Evolutionary conservation across 2,329 filamentous ascomycete species (phyloP).

Genomic region (Trichoderma endophyticum): DNA sequence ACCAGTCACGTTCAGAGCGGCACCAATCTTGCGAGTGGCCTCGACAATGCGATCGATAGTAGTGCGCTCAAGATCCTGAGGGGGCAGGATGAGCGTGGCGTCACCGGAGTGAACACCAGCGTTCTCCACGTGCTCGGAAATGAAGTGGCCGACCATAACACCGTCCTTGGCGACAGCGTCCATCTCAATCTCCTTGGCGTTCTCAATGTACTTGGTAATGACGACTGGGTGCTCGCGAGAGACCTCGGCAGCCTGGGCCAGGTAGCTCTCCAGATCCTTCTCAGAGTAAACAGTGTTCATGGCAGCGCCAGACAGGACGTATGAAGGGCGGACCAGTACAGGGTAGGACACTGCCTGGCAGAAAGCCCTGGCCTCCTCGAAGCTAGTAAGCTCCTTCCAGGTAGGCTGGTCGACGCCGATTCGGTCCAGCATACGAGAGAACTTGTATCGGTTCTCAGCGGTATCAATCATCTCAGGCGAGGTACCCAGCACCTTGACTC

Average conservation of each 20-base stretch:
- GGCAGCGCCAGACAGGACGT: slow-evolving; percentile 92
- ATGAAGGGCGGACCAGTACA: slow-evolving; percentile 91
- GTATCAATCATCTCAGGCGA: slow-evolving; percentile 99
- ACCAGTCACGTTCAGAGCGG: slow-evolving; percentile 90
- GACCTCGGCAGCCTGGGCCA: slow-evolving; percentile 88
- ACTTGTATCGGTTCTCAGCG: slow-evolving; percentile 97
- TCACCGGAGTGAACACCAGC: slow-evolving; percentile 98
- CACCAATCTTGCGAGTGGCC: slow-evolving; percentile 91
- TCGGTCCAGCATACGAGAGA: slow-evolving; percentile 94
- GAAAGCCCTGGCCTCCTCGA: slow-evolving; percentile 84
- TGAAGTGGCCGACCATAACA: slow-evolving; percentile 88
- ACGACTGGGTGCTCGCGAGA: slow-evolving; percentile 95
- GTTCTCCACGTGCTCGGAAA: slow-evolving; percentile 98
- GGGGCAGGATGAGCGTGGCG: slow-evolving; percentile 89
- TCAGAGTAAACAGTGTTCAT: slow-evolving; percentile 99
- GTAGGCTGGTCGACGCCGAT: slow-evolving; percentile 94
- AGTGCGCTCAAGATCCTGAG: slow-evolving; percentile 85
- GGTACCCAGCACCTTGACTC: slow-evolving; percentile 90
- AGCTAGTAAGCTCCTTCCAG: slow-evolving; percentile 97
- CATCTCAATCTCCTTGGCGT: slow-evolving; percentile 99
- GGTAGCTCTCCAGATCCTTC: slow-evolving; percentile 82
- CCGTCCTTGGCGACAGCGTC: slow-evolving; percentile 92
- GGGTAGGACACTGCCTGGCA: slow-evolving; percentile 88
- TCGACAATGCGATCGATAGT: slow-evolving; percentile 91
- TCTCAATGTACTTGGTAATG: slow-evolving; percentile 99